phyloP scores from a whole-genome alignment of 2,329 filamentous ascomycete genomes.

The Sclerotiophoma versabilis region DNA sequence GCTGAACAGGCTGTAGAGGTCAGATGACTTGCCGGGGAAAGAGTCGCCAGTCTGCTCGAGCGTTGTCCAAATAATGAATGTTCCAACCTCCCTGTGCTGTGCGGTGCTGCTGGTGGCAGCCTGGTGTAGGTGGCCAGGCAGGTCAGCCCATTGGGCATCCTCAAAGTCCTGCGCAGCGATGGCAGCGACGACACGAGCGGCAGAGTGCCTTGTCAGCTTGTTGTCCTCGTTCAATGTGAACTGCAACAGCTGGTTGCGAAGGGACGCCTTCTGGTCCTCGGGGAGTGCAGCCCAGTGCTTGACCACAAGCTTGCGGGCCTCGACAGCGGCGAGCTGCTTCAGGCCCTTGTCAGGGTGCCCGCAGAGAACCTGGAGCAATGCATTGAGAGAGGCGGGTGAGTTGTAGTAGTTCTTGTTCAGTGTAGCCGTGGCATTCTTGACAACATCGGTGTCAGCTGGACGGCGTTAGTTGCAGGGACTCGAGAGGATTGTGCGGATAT shows the following conservation, averaged over 20 bases:
- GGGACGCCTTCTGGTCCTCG: constrained; percentile 77
- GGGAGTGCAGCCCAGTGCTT: constrained; percentile 85
- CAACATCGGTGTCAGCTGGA: constrained; percentile 74
- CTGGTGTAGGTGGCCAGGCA: constrained; percentile 79
- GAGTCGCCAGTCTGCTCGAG: constrained; percentile 86
- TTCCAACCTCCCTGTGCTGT: constrained; percentile 84
- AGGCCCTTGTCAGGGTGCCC: constrained; percentile 75
- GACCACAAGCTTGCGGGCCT: constrained; percentile 79
- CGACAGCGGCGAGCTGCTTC: constrained; percentile 89
- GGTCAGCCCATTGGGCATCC: constrained; percentile 83
- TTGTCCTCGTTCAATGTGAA: constrained; percentile 81
- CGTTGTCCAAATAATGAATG: constrained; percentile 92
- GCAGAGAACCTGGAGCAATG: constrained; percentile 87
- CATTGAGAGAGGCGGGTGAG: constrained; percentile 80
- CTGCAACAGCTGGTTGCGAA: constrained; percentile 83
- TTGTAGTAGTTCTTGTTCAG: constrained; percentile 94
- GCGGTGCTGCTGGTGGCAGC: constrained; percentile 78
- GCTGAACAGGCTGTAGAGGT: constrained; percentile 83
- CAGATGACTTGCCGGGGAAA: constrained; percentile 80
- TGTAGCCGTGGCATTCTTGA: constrained; percentile 88
- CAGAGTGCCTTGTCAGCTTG: constrained; percentile 80
- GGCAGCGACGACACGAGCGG: constrained; percentile 84
- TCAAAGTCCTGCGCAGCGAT: constrained; percentile 87
- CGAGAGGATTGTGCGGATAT: constrained; percentile 33
- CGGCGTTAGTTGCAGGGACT: constrained; percentile 42